Percentiles rank a stretch among this genome's conserved stretches.
phyloP scores from a whole-genome alignment of 2,329 filamentous ascomycete genomes.

The Phialophora expanda region DNA sequence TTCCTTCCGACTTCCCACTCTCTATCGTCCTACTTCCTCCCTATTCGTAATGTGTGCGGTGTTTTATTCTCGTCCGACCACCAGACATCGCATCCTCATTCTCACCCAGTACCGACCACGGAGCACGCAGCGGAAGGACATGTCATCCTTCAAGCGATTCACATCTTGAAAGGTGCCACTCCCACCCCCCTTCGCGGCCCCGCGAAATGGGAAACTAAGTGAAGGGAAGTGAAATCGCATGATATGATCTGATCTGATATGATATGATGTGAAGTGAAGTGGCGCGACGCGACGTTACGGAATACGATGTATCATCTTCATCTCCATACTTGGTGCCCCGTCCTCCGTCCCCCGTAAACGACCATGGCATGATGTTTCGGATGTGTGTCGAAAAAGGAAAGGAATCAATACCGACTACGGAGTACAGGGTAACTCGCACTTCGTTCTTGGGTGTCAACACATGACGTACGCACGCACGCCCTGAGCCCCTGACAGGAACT shows the following conservation, averaged over 20 bases:
- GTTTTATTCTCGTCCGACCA: background rate
- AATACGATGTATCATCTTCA: background rate
- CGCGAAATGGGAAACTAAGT: too few relatives aligned
- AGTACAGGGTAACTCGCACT: too few relatives aligned
- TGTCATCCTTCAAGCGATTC: too few relatives aligned
- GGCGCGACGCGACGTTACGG: background rate
- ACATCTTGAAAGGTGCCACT: background rate
- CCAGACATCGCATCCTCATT: background rate
- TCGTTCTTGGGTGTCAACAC: too few relatives aligned
- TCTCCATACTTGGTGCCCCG: background rate
- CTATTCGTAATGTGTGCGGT: too few relatives aligned
- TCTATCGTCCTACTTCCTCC: too few relatives aligned
- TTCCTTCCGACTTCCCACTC: too few relatives aligned
- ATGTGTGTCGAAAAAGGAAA: background rate
- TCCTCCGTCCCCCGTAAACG: background rate
- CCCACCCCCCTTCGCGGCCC: too few relatives aligned
- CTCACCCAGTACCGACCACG: background rate
- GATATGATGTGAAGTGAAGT: background rate
- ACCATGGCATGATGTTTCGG: background rate
- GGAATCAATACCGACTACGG: background rate
- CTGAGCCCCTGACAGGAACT: too few relatives aligned
- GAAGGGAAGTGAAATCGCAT: background rate
- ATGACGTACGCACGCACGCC: too few relatives aligned
- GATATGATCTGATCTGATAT: background rate
- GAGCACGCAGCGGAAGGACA: background rate